Evolutionary conservation across 2,329 filamentous ascomycete species (phyloP), one percentile per base, ranked within the genome.

Genomic region (Curvularia lunata): DNA sequence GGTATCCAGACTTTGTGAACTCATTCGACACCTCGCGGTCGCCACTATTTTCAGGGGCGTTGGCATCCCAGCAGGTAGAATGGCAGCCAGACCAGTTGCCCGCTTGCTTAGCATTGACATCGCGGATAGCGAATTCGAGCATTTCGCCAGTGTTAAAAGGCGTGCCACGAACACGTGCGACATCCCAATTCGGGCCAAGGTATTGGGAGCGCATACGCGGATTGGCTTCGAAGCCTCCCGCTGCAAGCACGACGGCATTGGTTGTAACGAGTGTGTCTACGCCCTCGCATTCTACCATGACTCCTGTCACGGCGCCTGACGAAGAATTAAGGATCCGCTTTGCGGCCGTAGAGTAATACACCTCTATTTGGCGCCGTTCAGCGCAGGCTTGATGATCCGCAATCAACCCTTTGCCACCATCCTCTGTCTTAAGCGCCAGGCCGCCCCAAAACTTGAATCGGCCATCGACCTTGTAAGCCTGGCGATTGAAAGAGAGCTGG

Each of bases 1-100:
- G 87, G 63, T 90, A 90, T 1, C 87, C 88, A 0, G 84, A 88
- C 67, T 90, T 90, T 6, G 87, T 90, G 67, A 83, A 88, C 69
- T 89, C 83, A 65, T 90, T 90, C 3, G 87, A 86, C 2, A 85
- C 74, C n/a, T 75, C 75, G 1, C 85, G 80, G 62, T 89, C 83
- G 4, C 87, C 87, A 0, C 77, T 76, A 59, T 85, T 69, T 0
- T 81, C 70, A 0, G 83, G 80, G 0, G 87, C 83, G 65, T 88
- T 83, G 1, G 85, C 85, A 66, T 90, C 87, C 87, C 88, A 90
- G 4, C 83, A 83, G 0, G 85, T 84, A 1, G 84, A 83, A 67
- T 90, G 88, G 63, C 87, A 90, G 0, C 87, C 87, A 0, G 84
- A 85, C 80, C 84, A 88, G 65, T 89, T 81, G 0, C 87, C 87